These are phyloP conservation scores for Eucalyptus erythrocorys DNA, from an alignment of 345 rosid genomes.

Conservation along the genomic window DNA sequence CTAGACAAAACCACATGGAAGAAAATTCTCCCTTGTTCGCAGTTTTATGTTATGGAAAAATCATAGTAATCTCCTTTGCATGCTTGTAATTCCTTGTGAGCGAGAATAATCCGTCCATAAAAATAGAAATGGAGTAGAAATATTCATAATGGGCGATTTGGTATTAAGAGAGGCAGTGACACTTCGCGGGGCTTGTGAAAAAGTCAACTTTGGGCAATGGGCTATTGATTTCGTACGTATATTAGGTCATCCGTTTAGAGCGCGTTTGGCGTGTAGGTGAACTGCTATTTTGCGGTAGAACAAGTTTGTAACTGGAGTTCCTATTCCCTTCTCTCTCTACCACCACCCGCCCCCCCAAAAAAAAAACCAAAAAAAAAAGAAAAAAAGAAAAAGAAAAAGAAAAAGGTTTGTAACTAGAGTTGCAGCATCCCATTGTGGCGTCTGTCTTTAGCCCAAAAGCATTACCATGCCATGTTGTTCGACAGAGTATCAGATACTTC, in stretches of 20 bases:
- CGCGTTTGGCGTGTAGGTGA: background rate
- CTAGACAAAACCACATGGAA: background rate
- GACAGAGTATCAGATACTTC: no score
- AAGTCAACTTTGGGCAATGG: background rate
- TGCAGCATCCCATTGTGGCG: no score
- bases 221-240: background rate
- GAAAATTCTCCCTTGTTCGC: background rate
- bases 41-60: background rate
- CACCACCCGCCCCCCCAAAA: no score
- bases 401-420: no score
- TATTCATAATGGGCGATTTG: background rate
- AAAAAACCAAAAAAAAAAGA: no score
- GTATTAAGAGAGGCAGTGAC: background rate
- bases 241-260: background rate
- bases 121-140: background rate
- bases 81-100: background rate
- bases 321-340: no score
- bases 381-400: no score
- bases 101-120: background rate
- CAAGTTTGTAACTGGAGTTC: background rate
- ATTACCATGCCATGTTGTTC: no score
- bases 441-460: no score
- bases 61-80: background rate
- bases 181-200: background rate
- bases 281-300: background rate